These are phyloP conservation scores for Iberis pinnata DNA, from an alignment of 345 rosid species.

Conservation along the genomic window DNA sequence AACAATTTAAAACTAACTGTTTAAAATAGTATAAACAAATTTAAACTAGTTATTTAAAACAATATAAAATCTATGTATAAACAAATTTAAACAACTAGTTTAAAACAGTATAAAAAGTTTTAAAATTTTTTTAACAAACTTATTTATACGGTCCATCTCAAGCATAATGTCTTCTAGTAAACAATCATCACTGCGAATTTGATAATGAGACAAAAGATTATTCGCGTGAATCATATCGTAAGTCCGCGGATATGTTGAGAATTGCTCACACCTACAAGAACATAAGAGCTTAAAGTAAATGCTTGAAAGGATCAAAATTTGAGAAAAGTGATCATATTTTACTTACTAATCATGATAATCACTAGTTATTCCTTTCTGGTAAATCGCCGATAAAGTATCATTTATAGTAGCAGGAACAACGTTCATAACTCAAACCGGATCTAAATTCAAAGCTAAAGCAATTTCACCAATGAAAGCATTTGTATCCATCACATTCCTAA, in stretches of 20 bases:
- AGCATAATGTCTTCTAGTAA: constrained; percentile 71
- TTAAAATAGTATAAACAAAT: no score
- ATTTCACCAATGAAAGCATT: constrained; percentile 79
- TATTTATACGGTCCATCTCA: constrained; percentile 97
- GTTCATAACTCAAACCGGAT: constrained; percentile 95
- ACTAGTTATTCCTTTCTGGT: constrained; percentile 68
- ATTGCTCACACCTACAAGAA: constrained; percentile 72
- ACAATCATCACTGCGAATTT: constrained; percentile 48
- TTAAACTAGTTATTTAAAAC: no score
- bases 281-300: not conserved
- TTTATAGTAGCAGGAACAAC: constrained; percentile 54
- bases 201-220: constrained; percentile 55
- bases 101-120: no score
- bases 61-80: no score
- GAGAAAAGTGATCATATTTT: not conserved
- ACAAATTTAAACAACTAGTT: no score
- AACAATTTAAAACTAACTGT: no score
- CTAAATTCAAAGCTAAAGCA: constrained; percentile 53
- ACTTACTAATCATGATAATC: constrained; percentile 89
- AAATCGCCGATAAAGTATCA: constrained; percentile 71
- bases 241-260: constrained; percentile 94
- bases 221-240: constrained; percentile 76
- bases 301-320: no score
- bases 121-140: no score
- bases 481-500: constrained; percentile 86